Base-by-base conservation (phyloP, 176 grass and related monocot genomes). In the Stipa capillata region DNA sequence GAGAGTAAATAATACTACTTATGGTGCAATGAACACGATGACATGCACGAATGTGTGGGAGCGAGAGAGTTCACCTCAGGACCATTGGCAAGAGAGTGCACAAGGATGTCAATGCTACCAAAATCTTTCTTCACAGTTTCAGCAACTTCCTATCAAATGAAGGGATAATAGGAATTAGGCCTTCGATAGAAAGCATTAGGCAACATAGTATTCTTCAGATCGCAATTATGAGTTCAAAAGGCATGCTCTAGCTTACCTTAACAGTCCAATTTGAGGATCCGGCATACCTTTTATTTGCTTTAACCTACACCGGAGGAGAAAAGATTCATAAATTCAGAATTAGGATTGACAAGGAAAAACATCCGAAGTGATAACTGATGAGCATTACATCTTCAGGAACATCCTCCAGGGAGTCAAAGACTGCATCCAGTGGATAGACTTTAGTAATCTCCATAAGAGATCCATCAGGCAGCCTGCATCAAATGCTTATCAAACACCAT, bases 251-350 rank as follows among this genome's bases (percentile, higher is more conserved):
- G 63, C 48, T 76, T 80, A 94, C 92, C 89, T 94, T 94, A 55
- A 98, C 92, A 24, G 96, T 98, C 92, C 96, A 98, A 37, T 94
- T 94, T 87, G 92, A 94, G 35, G 90, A 89, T 49, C 96, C 96
- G 24, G 92, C 85, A 67, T 98, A 98, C 69, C 96, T 93, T 72
- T 98, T 98, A 64, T 95, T 98, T 53, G 73, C 24, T 88, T 85
- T 98, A 41, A 98, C 82, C 96, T 98, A 62, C 53, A 85, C 48
- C 29, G 1, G 13, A 8, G 21, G 76, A 37, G 5, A 39, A 54
- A 74, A 74, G 1, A 21, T 50, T 51, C 55, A 78, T 23, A 69
- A 21, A 17, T 42, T 14, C 10, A 82, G 13, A 58, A 70, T 15
- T 35, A 16, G 47, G 58, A 63, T 4, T 56, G n/a, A 25, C 25